Evolutionary conservation across 2,329 filamentous ascomycete genomes (phyloP).

Genomic region (Xylaria polymorpha): DNA sequence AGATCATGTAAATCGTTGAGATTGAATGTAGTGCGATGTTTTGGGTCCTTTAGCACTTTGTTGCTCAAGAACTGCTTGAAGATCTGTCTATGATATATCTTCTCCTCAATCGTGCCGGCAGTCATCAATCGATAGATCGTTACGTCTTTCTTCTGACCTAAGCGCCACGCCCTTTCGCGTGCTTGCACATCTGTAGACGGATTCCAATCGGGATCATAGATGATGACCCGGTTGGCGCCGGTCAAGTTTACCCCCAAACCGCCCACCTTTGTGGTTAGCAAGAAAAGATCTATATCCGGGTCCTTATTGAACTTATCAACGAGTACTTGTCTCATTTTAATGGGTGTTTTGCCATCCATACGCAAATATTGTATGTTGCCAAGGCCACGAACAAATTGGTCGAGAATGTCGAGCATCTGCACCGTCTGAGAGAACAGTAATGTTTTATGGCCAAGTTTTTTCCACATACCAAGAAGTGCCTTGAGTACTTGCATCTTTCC

Average conservation of each 20-base stretch:
- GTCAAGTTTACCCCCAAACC: slow-evolving; percentile 95
- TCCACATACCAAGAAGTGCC: slow-evolving; percentile 88
- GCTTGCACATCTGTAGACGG: slow-evolving; percentile 96
- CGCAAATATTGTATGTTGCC: slow-evolving; percentile 80
- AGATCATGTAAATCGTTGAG: slow-evolving; percentile 91
- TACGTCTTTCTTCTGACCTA: slow-evolving; percentile 94
- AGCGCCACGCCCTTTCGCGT: slow-evolving; percentile 91
- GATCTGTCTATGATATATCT: slow-evolving; percentile 98
- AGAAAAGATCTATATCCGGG: slow-evolving; percentile 83
- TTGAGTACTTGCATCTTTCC: slow-evolving; percentile 97
- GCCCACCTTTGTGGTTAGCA: slow-evolving; percentile 95
- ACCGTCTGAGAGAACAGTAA: slow-evolving; percentile 92
- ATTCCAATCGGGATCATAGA: slow-evolving; percentile 99
- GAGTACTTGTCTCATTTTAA: slow-evolving; percentile 87
- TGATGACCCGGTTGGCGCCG: slow-evolving; percentile 94
- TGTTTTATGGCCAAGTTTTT: slow-evolving; percentile 89
- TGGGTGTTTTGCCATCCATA: slow-evolving; percentile 93
- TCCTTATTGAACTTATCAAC: slow-evolving; percentile 94
- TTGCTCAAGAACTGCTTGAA: slow-evolving; percentile 99
- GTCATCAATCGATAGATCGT: slow-evolving; percentile 99
- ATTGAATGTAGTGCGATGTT: slow-evolving; percentile 91
- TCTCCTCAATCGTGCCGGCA: slow-evolving; percentile 97
- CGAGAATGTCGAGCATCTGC: slow-evolving; percentile 94
- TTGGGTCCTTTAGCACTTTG: slow-evolving; percentile 94
- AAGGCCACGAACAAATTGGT: slow-evolving; percentile 78